Conservation (phyloP, 78 protist genomes). For the Mantamonas sphyraenae region DNA sequence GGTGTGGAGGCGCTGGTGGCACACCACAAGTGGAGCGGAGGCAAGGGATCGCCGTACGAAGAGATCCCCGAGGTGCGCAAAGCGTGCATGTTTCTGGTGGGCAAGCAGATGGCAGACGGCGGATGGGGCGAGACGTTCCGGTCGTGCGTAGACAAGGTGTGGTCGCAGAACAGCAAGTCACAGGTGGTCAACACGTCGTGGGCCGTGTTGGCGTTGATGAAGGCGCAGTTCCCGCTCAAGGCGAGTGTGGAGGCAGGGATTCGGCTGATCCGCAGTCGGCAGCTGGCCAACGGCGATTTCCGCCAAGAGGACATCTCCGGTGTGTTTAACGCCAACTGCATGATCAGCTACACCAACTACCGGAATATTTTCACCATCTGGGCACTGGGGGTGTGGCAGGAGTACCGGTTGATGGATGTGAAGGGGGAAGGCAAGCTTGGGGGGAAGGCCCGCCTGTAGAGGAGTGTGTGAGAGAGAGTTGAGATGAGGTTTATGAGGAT, state of each 20-base stretch:
- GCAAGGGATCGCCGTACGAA: too few species aligned
- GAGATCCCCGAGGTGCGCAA: not conserved
- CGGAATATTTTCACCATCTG: conserved; percentile 81
- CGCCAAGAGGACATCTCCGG: conserved; percentile 82
- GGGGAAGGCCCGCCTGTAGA: too few species aligned
- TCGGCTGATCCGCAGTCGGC: conserved; percentile 22
- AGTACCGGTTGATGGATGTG: not conserved
- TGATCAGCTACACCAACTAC: conserved; percentile 77
- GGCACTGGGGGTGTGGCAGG: conserved; percentile 70
- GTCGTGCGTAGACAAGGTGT: conserved; percentile 57
- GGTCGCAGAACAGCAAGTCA: conserved; percentile 35
- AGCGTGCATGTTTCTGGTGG: conserved; percentile 60
- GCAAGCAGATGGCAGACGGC: conserved; percentile 74
- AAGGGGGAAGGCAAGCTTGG: too few species aligned
- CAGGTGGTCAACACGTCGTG: conserved; percentile 81
- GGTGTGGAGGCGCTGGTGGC: conserved; percentile 66
- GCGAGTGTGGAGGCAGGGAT: conserved; percentile 44
- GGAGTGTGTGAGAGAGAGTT: too few species aligned
- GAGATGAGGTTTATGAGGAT: too few species aligned
- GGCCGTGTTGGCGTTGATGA: conserved; percentile 77
- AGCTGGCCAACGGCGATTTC: conserved; percentile 73
- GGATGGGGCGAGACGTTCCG: conserved; percentile 78
- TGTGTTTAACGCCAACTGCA: conserved; percentile 87
- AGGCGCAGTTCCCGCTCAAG: conserved; percentile 54
- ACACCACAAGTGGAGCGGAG: too few species aligned